Percentiles rank a stretch among this genome's conserved stretches.
Conservation (phyloP, 2,329 filamentous ascomycete species). For the Xylariaceae sp. region DNA sequence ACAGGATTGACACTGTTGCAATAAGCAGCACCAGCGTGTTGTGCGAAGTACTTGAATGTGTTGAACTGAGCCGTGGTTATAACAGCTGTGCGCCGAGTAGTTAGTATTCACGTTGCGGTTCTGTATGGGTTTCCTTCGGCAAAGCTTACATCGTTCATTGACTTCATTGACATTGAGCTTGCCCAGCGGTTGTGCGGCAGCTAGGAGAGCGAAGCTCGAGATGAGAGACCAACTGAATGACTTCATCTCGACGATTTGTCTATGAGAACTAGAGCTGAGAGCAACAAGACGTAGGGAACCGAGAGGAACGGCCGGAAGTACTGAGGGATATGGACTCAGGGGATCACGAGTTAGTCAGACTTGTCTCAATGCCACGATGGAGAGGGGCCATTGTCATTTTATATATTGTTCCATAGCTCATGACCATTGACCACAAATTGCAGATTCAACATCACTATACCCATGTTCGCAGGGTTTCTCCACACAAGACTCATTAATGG, state of each 20-base stretch:
- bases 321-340: too few relatives aligned
- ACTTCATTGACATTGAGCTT: slow-evolving; percentile 23
- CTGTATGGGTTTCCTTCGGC: background rate
- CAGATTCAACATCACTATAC: too few relatives aligned
- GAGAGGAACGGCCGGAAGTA: background rate
- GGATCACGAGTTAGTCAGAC: too few relatives aligned
- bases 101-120: too few relatives aligned
- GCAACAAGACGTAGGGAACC: background rate
- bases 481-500: too few relatives aligned
- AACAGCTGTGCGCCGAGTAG: too few relatives aligned
- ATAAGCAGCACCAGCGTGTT: slow-evolving; percentile 51
- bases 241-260: slow-evolving; percentile 27
- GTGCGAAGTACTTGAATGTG: slow-evolving; percentile 45
- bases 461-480: too few relatives aligned
- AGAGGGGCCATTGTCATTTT: too few relatives aligned
- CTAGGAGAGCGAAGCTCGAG: slow-evolving; percentile 23
- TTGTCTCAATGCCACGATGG: too few relatives aligned
- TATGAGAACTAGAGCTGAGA: background rate
- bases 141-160: slow-evolving; percentile 33
- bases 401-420: too few relatives aligned
- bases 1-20: slow-evolving; percentile 45
- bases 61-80: slow-evolving; percentile 27
- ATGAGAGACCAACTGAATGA: slow-evolving; percentile 24
- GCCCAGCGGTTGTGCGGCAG: slow-evolving; percentile 20
- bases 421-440: too few relatives aligned